Percentiles rank a stretch among this genome's conserved stretches.
Conservation (phyloP, 2,329 filamentous ascomycete genomes). For the Pseudogymnoascus sp. region DNA sequence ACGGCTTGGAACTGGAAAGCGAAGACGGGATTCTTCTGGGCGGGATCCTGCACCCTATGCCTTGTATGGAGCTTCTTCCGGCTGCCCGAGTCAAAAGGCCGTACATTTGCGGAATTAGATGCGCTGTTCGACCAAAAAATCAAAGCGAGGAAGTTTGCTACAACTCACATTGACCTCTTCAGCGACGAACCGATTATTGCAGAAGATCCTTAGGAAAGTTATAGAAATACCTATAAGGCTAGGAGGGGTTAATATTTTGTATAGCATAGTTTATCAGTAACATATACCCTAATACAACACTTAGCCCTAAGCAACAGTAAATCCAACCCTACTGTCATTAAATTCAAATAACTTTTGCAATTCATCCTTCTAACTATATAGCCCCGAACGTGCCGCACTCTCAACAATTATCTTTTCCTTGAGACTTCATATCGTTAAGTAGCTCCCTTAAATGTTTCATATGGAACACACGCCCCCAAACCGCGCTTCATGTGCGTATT, state of each 20-base stretch:
- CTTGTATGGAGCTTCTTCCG: constrained; percentile 36
- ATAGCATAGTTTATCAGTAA: no score
- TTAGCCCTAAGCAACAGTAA: no score
- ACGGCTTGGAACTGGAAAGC: constrained; percentile 79
- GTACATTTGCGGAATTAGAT: constrained; percentile 42
- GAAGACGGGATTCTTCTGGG: constrained; percentile 83
- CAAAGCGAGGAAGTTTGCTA: constrained; percentile 27
- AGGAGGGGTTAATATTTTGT: no score
- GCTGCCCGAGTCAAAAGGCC: constrained; percentile 39
- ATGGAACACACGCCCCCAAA: constrained; percentile 79
- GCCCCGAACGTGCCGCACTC: no score
- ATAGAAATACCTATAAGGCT: no score
- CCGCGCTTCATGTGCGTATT: constrained; percentile 85
- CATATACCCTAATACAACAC: no score
- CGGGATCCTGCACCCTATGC: constrained; percentile 42
- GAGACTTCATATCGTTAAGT: no score
- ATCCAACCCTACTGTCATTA: no score
- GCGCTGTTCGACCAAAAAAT: constrained; percentile 37
- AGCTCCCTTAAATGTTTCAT: constrained; percentile 57
- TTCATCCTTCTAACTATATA: no score
- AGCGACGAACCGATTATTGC: not conserved
- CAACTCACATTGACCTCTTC: constrained; percentile 51
- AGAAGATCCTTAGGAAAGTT: constrained; percentile 21
- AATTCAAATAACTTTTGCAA: no score
- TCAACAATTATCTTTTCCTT: no score